phyloP scores from a whole-genome alignment of 2,329 filamentous ascomycete genomes.

The Pseudocercospora eumusae region DNA sequence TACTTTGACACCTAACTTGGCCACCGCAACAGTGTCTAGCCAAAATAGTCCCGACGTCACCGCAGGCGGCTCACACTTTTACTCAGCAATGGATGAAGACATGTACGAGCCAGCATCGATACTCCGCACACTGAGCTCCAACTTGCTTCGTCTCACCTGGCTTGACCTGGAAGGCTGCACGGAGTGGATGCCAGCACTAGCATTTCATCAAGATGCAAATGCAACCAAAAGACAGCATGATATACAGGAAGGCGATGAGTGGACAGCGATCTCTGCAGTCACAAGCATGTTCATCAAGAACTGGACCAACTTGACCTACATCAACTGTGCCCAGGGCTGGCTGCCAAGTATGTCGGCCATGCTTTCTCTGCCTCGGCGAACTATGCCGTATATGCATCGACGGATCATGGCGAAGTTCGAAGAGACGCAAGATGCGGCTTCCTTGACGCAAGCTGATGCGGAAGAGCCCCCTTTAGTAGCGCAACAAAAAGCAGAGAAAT shows the following conservation, averaged over 20 bases:
- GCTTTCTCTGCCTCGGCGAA: conserved; percentile 38
- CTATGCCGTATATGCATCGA: conserved; percentile 17
- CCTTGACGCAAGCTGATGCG: background rate
- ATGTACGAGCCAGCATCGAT: conserved; percentile 59
- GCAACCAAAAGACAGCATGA: background rate
- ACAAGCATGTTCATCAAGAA: conserved; percentile 44
- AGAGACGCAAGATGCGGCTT: background rate
- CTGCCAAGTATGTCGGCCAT: conserved; percentile 36
- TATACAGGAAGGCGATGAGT: background rate
- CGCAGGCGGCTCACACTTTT: conserved; percentile 56
- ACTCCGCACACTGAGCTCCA: conserved; percentile 56
- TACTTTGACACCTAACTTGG: conserved; percentile 57
- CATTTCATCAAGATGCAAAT: conserved; percentile 13
- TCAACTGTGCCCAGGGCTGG: conserved; percentile 50
- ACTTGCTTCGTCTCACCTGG: conserved; percentile 62
- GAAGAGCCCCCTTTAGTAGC: conserved; percentile 8
- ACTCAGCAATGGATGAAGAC: conserved; percentile 56
- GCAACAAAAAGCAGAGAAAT: conserved; percentile 31
- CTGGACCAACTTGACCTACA: conserved; percentile 48
- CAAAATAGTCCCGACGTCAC: conserved; percentile 46
- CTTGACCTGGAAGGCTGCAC: conserved; percentile 63
- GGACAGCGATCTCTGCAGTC: conserved; percentile 20
- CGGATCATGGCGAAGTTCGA: conserved; percentile 17
- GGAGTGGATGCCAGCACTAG: conserved; percentile 57
- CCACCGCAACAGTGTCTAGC: conserved; percentile 47